These are phyloP conservation scores for Xylariaceae sp. DNA, from an alignment of 2,329 filamentous ascomycete genomes.

Conservation along the genomic window DNA sequence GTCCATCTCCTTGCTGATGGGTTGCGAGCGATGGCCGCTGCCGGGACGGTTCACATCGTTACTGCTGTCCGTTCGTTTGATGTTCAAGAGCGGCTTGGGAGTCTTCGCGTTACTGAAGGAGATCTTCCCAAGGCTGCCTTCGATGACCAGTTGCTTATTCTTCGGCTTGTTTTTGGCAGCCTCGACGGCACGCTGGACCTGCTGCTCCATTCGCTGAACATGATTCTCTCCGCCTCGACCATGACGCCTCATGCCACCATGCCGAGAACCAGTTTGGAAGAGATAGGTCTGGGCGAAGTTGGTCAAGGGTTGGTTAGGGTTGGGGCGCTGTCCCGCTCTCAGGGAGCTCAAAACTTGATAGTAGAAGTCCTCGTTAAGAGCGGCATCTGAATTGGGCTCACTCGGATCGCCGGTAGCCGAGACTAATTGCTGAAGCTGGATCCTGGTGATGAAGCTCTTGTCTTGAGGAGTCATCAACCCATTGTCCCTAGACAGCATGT, in stretches of 20 bases:
- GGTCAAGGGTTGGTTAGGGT: constrained; percentile 85
- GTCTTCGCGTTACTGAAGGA: constrained; percentile 99
- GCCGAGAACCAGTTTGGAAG: constrained; percentile 84
- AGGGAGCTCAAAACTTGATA: constrained; percentile 97
- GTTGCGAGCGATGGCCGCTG: constrained; percentile 33
- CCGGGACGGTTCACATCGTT: constrained; percentile 49
- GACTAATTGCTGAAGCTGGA: constrained; percentile 93
- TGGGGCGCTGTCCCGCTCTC: constrained; percentile 78
- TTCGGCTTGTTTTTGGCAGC: constrained; percentile 96
- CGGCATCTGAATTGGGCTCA: constrained; percentile 71
- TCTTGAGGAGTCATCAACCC: constrained; percentile 98
- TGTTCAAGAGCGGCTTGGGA: constrained; percentile 87
- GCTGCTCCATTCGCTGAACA: constrained; percentile 98
- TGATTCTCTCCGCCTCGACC: constrained; percentile 88
- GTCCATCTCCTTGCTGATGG: constrained; percentile 47
- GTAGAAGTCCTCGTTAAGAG: constrained; percentile 90
- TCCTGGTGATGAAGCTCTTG: constrained; percentile 98
- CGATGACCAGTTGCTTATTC: constrained; percentile 93
- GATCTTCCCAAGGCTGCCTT: constrained; percentile 94
- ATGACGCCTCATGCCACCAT: constrained; percentile 66
- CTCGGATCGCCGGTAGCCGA: constrained; percentile 82
- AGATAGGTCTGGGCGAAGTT: constrained; percentile 98
- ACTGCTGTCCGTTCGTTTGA: constrained; percentile 74
- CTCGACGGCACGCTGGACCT: constrained; percentile 94
- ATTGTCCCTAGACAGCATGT: constrained; percentile 85